Base-by-base conservation (phyloP, 306 rosid genomes). In the Calophaca sinica region DNA sequence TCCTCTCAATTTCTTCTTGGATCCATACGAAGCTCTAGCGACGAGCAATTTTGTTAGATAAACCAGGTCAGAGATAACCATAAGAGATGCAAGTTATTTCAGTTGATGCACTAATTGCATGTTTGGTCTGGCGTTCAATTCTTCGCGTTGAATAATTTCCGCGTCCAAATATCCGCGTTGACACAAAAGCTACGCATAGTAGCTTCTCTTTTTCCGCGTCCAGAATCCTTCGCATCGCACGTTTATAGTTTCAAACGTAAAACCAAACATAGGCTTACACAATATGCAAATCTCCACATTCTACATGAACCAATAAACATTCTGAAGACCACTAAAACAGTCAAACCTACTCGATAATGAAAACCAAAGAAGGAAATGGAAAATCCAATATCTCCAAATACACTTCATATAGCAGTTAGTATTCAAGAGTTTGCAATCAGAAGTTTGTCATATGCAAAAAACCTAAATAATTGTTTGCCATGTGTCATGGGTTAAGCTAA, bases 361-460 rank as follows among this genome's bases (percentile, higher is more conserved):
- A 74, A 79, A 61, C 29, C 57, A 62, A 83, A 48, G 13, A 29
- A 45, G n/a, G n/a, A 55, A 73, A 80, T 7, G 67, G 28, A 65
- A 76, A 60, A 13, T 64, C 63, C 76, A 71, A 64, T 42, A 26
- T 51, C 46, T 59, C 70, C 76, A 64, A 26, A 14, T 53, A 66
- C 49, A 67, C 48, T 41, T 60, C 57, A 58, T 42, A 62, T 79
- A 32, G 75, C 12, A 35, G 11, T 20, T 58, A 13, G 26, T 62
- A 38, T 75, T 62, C 44, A 41, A 38, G 15, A 59, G 62, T 49
- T 65, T 59, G 76, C 44, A 29, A 44, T 68, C 72, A 33, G 26
- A 77, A 64, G 53, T 55, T 58, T 48, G 31, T 54, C 46, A 65
- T 80, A 68, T 77, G 60, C 75, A 77, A 79, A 32, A 51, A 68